A percentile compares a stretch with the other conserved stretches of the same genome.
phyloP scores from a whole-genome alignment of 2,329 filamentous ascomycete species.

The Laburnicola sp. region DNA sequence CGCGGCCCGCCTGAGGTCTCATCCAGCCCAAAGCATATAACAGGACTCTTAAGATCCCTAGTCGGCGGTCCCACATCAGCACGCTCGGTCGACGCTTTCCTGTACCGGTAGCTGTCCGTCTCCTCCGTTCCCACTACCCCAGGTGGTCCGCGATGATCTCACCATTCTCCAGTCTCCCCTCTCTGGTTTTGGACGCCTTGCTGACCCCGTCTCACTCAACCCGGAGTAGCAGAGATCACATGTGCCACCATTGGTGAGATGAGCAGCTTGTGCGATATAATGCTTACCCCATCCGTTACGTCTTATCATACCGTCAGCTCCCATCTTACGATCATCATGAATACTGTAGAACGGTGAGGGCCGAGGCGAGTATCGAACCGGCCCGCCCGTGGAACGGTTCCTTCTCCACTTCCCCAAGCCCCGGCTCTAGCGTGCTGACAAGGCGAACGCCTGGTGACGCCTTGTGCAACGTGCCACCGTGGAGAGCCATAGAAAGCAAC shows the following conservation, averaged over 20 bases:
- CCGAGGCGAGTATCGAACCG: slow-evolving; percentile 19
- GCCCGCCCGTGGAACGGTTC: slow-evolving; percentile 20
- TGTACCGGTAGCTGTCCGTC: slow-evolving; percentile 14
- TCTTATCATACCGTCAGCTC: background rate
- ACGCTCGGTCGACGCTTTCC: slow-evolving; percentile 13
- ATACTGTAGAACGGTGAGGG: slow-evolving; percentile 16
- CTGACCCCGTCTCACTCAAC: slow-evolving; percentile 3
- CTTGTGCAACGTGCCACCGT: slow-evolving; percentile 15
- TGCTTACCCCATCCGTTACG: slow-evolving; percentile 12
- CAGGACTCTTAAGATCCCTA: slow-evolving; percentile 1
- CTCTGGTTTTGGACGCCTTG: background rate
- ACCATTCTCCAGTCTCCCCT: slow-evolving; percentile 6
- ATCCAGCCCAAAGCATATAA: slow-evolving; percentile 9
- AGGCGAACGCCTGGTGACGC: slow-evolving; percentile 14
- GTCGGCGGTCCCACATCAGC: slow-evolving; percentile 16
- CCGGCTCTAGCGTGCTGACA: slow-evolving; percentile 17
- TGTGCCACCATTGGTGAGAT: slow-evolving; percentile 3
- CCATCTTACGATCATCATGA: background rate
- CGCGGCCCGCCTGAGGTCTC: background rate
- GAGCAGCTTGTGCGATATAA: slow-evolving; percentile 8
- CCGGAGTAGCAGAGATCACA: slow-evolving; percentile 9
- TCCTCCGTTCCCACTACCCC: slow-evolving; percentile 21
- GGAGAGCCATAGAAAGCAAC: background rate
- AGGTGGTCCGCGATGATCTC: slow-evolving; percentile 18
- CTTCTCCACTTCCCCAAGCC: slow-evolving; percentile 16